Evolutionary conservation across 306 rosid species (phyloP), one percentile per base, ranked within the genome.

Genomic region (Castanea mollissima): DNA sequence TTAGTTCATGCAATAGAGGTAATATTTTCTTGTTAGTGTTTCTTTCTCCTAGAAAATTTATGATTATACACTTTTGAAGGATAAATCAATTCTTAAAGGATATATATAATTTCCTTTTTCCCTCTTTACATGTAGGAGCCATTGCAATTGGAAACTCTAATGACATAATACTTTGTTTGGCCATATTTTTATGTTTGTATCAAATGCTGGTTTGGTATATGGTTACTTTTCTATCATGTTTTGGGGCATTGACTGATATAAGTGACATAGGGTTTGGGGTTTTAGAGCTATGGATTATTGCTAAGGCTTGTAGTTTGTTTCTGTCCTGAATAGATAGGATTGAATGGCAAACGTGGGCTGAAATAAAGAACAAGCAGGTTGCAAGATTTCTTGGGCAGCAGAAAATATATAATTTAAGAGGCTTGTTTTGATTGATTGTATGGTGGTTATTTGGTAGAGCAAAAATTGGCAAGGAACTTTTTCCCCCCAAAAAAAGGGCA

Each of bases 1-100:
- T 80, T 88, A 74, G 97, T 94, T 74, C 83, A 87, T 59, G 91
- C 97, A 25, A 88, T 92, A 72, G 90, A 94, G 93, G 98, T 92
- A 74, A 21, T 52, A 19, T 62, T 27, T 16, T 57, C 38, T 41
- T 60, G 7, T 80, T 81, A 74, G 29, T 18, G 41, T 59, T 67
- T 49, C 29, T 58, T 68, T 76, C 65, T 49, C 6, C 4, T 35
- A 54, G 29, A 35, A 11, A 16, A 10, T 29, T 77, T 20, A 32
- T 44, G 25, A 63, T 25, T 27, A 69, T 15, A 25, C 7, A n/a
- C 49, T 60, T 75, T 59, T 38, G 46, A 74, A 80, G 67, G 67
- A 54, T 59, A 18, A 2, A 29, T 11, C 21, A 65, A 21, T 8
- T 18, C 35, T 62, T 6, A 19, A 65, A 18, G 51, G n/a, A 65